Conservation (phyloP, 2,329 filamentous ascomycete species). For the Fusarium sp. region DNA sequence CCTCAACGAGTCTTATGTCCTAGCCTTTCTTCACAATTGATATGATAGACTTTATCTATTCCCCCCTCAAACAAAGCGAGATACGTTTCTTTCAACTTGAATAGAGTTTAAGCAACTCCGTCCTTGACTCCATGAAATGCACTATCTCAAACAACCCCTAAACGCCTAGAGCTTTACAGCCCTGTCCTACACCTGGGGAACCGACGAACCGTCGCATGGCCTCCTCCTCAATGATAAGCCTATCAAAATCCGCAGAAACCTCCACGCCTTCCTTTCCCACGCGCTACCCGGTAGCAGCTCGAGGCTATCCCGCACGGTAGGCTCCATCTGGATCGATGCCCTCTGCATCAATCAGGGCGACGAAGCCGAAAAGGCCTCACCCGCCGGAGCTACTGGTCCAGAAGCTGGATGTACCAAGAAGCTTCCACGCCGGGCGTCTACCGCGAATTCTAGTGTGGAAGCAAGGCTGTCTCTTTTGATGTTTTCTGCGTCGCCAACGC, state of each 20-base stretch:
- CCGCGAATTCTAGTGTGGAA: not conserved
- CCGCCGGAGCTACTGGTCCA: not conserved
- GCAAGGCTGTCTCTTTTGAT: not conserved
- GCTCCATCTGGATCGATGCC: not conserved
- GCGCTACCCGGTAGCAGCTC: not conserved
- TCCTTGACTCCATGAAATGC: not conserved
- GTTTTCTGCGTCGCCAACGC: not conserved
- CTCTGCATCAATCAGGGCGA: not conserved
- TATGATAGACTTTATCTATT: not conserved
- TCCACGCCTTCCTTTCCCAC: not conserved
- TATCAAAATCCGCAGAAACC: not conserved
- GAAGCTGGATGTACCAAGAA: not conserved
- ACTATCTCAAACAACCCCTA: not conserved
- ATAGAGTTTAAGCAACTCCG: not conserved
- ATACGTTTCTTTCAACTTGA: not conserved
- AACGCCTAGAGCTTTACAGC: not conserved
- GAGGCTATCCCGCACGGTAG: not conserved
- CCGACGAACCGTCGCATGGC: not conserved
- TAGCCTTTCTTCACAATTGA: not conserved
- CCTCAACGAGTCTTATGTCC: not conserved
- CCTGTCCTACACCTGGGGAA: not conserved
- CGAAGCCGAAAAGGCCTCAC: not conserved
- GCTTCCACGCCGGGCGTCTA: not conserved
- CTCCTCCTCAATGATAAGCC: not conserved
- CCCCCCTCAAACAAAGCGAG: not conserved